Evolutionary conservation across 257 asterid genomes (phyloP), one percentile per base, ranked within the genome.

Genomic region (Ajuga chamaepitys): DNA sequence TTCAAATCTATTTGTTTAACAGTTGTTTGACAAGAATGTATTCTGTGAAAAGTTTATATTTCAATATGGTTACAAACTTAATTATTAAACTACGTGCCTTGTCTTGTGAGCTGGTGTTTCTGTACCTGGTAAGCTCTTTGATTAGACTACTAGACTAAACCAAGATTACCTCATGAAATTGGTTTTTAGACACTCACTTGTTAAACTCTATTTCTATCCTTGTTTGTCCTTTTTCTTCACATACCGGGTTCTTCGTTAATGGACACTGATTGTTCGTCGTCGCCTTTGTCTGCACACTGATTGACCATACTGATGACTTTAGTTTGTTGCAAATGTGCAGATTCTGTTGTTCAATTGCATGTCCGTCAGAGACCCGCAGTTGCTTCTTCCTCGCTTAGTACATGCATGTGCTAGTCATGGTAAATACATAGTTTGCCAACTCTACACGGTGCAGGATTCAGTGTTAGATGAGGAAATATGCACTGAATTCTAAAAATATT

Each of bases 291-390:
- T n/a, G n/a, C n/a, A n/a, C n/a, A n/a, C n/a, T n/a, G n/a, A n/a
- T n/a, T n/a, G n/a, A n/a, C n/a, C n/a, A n/a, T n/a, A n/a, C n/a
- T n/a, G 40, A 75, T 45, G 71, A 62, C 32, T 63, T 61, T 34
- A 42, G 37, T 57, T 65, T 75, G 58, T 64, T 38, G 64, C 25
- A 12, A 32, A 59, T 50, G 42, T 86, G 94, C 99, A 93, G 99
- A 87, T 93, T 74, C 67, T 93, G 82, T 69, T 93, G 86, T 89
- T 93, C 89, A 93, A 93, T 56, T 93, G 99, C 77, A 93, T 89
- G 99, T 77, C 99, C 0, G 95, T 93, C 71, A 83, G 99, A 78
- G 97, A 93, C 74, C 99, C 97, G 37, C 95, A 88, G 68, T 62
- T 88, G 66, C 97, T 89, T 59, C 96, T 93, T 75, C 96, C 96